These are phyloP conservation scores for Aspergillus fumigatiaffinis DNA, from an alignment of 2,329 filamentous ascomycete genomes.

Conservation along the genomic window DNA sequence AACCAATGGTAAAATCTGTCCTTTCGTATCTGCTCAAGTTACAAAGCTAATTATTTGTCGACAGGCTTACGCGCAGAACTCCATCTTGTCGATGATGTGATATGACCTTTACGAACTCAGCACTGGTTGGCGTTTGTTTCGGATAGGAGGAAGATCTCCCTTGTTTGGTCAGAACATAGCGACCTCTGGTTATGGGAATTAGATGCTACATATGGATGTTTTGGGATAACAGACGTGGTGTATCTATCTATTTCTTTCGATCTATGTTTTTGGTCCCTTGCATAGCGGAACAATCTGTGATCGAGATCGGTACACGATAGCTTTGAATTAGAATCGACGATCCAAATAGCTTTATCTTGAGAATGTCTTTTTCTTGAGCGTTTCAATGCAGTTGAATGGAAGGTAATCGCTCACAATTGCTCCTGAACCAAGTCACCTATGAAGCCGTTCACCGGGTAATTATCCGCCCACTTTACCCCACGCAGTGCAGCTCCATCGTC, in stretches of 20 bases:
- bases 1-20: slow-evolving; percentile 65
- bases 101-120: slow-evolving; percentile 27
- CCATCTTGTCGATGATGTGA: slow-evolving; percentile 74
- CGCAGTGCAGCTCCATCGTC: not conserved
- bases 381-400: not conserved
- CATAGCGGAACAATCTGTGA: slow-evolving; percentile 20
- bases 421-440: not conserved
- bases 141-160: slow-evolving; percentile 16
- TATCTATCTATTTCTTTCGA: slow-evolving; percentile 14
- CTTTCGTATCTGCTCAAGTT: not conserved
- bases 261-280: slow-evolving; percentile 18
- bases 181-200: slow-evolving; percentile 1
- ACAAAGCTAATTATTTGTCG: slow-evolving; percentile 5
- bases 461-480: not conserved
- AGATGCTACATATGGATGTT: slow-evolving; percentile 2
- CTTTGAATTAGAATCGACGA: not conserved
- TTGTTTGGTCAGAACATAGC: slow-evolving; percentile 4
- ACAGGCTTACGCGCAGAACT: slow-evolving; percentile 79
- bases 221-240: slow-evolving; percentile 13
- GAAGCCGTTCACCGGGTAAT: not conserved
- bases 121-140: slow-evolving; percentile 23
- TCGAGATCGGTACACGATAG: not conserved
- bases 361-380: not conserved
- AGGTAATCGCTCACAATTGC: not conserved
- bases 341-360: not conserved